Evolutionary conservation across 108 stramenopile species (phyloP).

Genomic region (Skeletonema grethae): DNA sequence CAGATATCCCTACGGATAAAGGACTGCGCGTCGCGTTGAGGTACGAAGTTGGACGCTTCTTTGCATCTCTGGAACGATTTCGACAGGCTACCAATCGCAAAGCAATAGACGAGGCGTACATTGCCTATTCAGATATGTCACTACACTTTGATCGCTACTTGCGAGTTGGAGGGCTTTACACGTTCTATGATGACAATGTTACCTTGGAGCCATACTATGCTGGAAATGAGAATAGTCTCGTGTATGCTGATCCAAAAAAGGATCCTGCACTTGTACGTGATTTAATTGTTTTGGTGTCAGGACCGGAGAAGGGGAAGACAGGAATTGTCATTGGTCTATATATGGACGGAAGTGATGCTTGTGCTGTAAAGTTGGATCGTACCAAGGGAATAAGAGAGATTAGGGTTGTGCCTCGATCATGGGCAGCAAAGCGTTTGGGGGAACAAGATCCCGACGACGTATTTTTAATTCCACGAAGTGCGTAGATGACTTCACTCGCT

Average conservation of each 20-base stretch:
- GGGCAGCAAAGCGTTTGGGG: constrained; percentile 83
- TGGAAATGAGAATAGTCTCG: constrained; percentile 64
- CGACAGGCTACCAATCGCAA: constrained; percentile 57
- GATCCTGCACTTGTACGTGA: constrained; percentile 84
- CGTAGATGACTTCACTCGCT: not conserved
- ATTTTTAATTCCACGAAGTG: constrained; percentile 73
- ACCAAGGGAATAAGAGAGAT: constrained; percentile 82
- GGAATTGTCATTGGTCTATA: constrained; percentile 89
- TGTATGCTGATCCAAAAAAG: constrained; percentile 79
- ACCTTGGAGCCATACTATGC: constrained; percentile 69
- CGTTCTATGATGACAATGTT: constrained; percentile 76
- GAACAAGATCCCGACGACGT: constrained; percentile 91
- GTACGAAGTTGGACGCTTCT: constrained; percentile 87
- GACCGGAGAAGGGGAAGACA: constrained; percentile 83
- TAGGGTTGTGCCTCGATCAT: constrained; percentile 65
- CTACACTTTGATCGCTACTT: constrained; percentile 86
- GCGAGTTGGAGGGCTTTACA: constrained; percentile 80
- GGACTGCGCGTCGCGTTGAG: constrained; percentile 81
- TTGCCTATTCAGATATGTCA: constrained; percentile 85
- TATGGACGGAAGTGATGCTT: constrained; percentile 63
- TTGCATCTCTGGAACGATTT: constrained; percentile 78
- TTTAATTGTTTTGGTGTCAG: constrained; percentile 72
- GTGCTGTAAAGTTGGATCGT: constrained; percentile 80
- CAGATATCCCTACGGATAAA: constrained; percentile 76
- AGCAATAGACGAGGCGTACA: constrained; percentile 72